Evolutionary conservation across 2,329 filamentous ascomycete genomes (phyloP).

Genomic region (Diplodia sapinea): DNA sequence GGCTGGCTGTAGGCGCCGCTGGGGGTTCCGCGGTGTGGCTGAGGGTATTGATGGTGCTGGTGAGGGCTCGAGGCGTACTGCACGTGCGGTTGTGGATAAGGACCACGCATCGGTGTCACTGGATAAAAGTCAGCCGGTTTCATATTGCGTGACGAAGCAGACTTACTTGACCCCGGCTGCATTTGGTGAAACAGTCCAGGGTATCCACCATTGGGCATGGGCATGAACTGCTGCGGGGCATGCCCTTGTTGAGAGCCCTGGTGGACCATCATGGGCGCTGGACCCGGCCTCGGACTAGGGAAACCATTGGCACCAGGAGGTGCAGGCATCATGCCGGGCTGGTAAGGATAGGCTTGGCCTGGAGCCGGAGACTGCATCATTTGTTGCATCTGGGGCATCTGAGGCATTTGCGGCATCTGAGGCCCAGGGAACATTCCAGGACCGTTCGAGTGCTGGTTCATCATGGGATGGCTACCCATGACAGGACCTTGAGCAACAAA

Average conservation of each 20-base stretch:
- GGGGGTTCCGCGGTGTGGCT: constrained; percentile 48
- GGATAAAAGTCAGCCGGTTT: constrained; percentile 27
- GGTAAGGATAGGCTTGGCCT: constrained; percentile 71
- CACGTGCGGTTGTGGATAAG: constrained; percentile 47
- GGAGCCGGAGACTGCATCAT: constrained; percentile 74
- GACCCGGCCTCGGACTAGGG: constrained; percentile 81
- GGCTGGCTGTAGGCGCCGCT: constrained; percentile 50
- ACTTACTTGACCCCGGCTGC: constrained; percentile 77
- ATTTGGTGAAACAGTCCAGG: constrained; percentile 74
- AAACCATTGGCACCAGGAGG: constrained; percentile 75
- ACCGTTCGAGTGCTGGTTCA: constrained; percentile 71
- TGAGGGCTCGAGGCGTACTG: constrained; percentile 49
- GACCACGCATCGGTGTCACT: constrained; percentile 50
- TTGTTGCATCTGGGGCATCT: constrained; percentile 28
- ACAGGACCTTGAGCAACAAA: constrained; percentile 74
- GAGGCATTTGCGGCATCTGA: constrained; percentile 25
- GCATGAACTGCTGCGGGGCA: constrained; percentile 68
- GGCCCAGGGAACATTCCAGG: constrained; percentile 71
- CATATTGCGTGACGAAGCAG: constrained; percentile 31
- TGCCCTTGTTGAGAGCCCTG: constrained; percentile 94
- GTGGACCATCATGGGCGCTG: constrained; percentile 89
- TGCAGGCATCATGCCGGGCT: constrained; percentile 53
- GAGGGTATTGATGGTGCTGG: constrained; percentile 49
- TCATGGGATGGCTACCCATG: constrained; percentile 80
- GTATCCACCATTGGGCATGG: constrained; percentile 76